Percentiles rank a stretch among this genome's conserved stretches.
Evolutionary conservation across 2,329 filamentous ascomycete species (phyloP).

Genomic region (Calonectria honghensis): DNA sequence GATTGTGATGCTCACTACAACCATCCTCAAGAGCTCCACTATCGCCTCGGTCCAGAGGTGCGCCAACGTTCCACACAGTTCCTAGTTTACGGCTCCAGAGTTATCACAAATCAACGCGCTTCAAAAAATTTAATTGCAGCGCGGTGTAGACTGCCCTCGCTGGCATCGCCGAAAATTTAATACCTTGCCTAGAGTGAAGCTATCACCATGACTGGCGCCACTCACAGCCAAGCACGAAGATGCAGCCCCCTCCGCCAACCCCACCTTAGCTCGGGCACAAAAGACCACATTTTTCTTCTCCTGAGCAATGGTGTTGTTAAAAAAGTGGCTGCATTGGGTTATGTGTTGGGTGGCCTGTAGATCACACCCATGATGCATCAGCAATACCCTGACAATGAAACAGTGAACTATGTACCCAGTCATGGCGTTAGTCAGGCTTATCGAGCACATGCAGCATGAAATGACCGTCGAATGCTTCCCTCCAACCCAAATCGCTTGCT

Average conservation of each 20-base stretch:
- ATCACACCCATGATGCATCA: slow-evolving; percentile 8
- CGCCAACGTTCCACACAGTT: neutral
- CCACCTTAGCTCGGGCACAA: neutral
- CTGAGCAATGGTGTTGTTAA: neutral
- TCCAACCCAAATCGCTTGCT: slow-evolving; percentile 7
- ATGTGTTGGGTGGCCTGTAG: slow-evolving; percentile 2
- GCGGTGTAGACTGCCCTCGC: neutral
- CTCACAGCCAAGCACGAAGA: neutral
- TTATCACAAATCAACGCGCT: neutral
- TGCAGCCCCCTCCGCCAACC: neutral
- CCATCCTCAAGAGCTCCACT: slow-evolving; percentile 1
- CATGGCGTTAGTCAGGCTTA: neutral
- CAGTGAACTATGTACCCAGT: neutral
- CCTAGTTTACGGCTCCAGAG: neutral
- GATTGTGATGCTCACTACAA: neutral
- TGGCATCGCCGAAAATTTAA: slow-evolving; percentile 8
- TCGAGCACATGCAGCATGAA: neutral
- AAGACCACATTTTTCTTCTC: neutral
- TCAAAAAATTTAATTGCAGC: neutral
- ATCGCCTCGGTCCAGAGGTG: neutral
- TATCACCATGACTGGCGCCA: slow-evolving; percentile 9
- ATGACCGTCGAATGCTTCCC: neutral
- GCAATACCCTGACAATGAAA: slow-evolving; percentile 3
- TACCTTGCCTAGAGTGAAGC: slow-evolving; percentile 5
- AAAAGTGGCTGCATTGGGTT: slow-evolving; percentile 6